Conservation (phyloP, 345 rosid species). For the Noccaea bulbosa region DNA sequence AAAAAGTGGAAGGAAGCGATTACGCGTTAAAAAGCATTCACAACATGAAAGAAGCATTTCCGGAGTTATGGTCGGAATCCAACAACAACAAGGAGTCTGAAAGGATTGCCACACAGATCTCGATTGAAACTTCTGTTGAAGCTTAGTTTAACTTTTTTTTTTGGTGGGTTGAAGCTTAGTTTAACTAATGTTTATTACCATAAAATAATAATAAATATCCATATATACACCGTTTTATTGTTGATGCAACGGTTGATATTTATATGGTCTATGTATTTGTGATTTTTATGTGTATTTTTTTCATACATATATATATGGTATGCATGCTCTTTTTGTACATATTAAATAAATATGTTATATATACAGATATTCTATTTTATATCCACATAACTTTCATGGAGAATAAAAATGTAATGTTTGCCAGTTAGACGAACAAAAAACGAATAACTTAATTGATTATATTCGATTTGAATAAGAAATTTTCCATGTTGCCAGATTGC, state of each 20-base stretch:
- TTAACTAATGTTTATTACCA: background rate
- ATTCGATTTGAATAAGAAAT: no score
- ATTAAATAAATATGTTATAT: background rate
- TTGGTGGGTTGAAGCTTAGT: conserved; percentile 59
- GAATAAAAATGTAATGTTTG: background rate
- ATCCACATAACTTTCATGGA: background rate
- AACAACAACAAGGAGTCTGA: conserved; percentile 48
- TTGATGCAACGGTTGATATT: background rate
- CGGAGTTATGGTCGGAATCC: conserved; percentile 67
- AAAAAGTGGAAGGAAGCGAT: conserved; percentile 67
- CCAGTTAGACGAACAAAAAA: background rate
- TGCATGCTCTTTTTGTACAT: background rate
- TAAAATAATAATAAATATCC: background rate
- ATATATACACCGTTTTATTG: conserved; percentile 1
- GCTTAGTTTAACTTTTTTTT: no score
- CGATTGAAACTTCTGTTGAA: conserved; percentile 61
- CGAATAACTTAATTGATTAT: background rate
- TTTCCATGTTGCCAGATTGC: background rate
- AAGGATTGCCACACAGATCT: conserved; percentile 42
- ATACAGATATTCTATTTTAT: no score
- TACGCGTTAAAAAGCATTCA: conserved; percentile 81
- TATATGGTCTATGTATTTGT: background rate
- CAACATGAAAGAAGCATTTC: conserved; percentile 77
- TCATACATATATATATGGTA: background rate
- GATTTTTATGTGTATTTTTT: background rate